Base-by-base conservation (phyloP, 306 rosid genomes). In the Fragaria ananassa region DNA sequence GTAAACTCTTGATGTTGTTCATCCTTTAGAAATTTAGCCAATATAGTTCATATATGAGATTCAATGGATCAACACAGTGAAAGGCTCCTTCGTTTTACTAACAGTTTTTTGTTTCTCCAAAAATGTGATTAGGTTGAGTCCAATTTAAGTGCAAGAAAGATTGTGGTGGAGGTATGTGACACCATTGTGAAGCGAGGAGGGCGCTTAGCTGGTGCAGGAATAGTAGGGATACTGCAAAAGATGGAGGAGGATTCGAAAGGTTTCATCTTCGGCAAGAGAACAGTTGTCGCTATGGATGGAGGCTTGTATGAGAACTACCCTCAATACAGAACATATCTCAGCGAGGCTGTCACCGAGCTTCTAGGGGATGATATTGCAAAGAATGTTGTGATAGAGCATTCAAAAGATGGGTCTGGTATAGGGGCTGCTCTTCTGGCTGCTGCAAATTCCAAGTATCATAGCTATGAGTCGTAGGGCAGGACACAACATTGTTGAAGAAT, bases 401-500 rank as follows among this genome's bases (percentile, higher is more conserved):
- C 91, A 4, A 94, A 92, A 78, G 97, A 94, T 78, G 97, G 98
- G 54, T 94, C 98, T 74, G 95, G 97, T 47, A 89, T 90, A 62
- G 98, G 98, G 25, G 97, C 97, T 80, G 95, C 98, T 81, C 91
- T 92, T 13, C 88, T 94, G 88, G 97, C 98, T 50, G 98, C 98
- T 75, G 75, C 98, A 45, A 94, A 94, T 78, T 94, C 98, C 69
- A 84, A 68, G 75, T 89, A 92, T 58, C 64, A 25, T 80, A 74
- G 51, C 25, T 85, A 86, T 64, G 71, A 80, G 42, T 84, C 68
- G 27, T 88, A 85, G 76, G 62, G 23, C 75, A 21, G 27, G 44
- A 50, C 44, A 71, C 47, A 44, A 9, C 12, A 71, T 31, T 31
- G 46, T 50, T 50, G 75, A 39, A 67, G 34, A 9, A 54, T 46